Evolutionary conservation across 1,139 yeast species (phyloP).

Genomic region (Spathaspora sp.): DNA sequence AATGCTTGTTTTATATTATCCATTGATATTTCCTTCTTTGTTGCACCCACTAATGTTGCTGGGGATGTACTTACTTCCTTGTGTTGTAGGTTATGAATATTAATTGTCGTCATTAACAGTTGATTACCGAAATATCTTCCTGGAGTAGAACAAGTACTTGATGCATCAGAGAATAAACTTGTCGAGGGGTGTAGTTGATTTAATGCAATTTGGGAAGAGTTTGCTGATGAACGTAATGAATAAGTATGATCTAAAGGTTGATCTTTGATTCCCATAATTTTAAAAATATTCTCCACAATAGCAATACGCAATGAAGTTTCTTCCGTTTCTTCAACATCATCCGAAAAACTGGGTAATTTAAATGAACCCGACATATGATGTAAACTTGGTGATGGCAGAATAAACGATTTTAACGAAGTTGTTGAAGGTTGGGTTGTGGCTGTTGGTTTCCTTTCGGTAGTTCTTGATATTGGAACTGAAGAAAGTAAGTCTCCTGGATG

Average conservation of each 20-base stretch:
- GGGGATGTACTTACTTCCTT: neutral
- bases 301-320: conserved; percentile 70
- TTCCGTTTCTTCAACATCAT: conserved; percentile 70
- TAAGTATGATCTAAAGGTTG: conserved; percentile 9
- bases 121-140: neutral
- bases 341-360: conserved; percentile 33
- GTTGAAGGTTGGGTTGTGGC: conserved; percentile 8
- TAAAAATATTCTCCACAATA: conserved; percentile 72
- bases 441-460: conserved; percentile 21
- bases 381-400: neutral
- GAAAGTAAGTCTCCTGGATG: conserved; percentile 84
- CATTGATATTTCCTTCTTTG: conserved; percentile 15
- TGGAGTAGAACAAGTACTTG: conserved; percentile 3
- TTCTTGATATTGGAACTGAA: conserved; percentile 73
- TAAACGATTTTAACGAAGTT: conserved; percentile 5
- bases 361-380: neutral
- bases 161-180: neutral
- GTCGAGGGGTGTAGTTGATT: neutral
- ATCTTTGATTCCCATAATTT: conserved; percentile 65
- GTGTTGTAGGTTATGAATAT: neutral
- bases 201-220: neutral
- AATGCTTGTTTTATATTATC: conserved; percentile 55
- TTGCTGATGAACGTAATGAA: conserved; percentile 4
- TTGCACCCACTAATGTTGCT: neutral
- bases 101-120: conserved; percentile 4